Percentiles rank a stretch among this genome's conserved stretches.
phyloP scores from a whole-genome alignment of 768 basidiomycete genomes.

The Trametes sanguinea region DNA sequence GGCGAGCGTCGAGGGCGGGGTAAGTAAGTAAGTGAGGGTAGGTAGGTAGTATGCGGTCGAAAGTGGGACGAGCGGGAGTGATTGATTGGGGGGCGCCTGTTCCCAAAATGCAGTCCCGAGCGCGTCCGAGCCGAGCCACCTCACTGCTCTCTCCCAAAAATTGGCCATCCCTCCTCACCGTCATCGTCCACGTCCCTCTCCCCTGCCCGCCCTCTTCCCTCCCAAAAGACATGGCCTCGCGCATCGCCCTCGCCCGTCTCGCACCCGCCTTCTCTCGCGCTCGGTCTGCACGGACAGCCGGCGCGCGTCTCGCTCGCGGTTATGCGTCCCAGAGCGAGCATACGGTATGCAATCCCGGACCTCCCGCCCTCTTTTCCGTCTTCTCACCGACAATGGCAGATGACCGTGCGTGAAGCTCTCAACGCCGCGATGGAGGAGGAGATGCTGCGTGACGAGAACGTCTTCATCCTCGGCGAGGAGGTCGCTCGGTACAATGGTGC shows the following conservation, averaged over 20 bases:
- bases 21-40: constrained; percentile 1
- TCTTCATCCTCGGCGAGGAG: constrained; percentile 96
- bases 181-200: constrained; percentile 30
- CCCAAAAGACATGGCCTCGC: constrained; percentile 56
- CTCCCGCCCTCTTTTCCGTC: background rate
- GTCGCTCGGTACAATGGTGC: constrained; percentile 98
- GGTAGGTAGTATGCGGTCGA: constrained; percentile 8
- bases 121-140: constrained; percentile 25
- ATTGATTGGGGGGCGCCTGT: constrained; percentile 20
- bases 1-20: background rate
- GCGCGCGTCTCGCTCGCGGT: constrained; percentile 50
- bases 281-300: constrained; percentile 47
- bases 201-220: constrained; percentile 29
- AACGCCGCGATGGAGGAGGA: constrained; percentile 99
- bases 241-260: constrained; percentile 64
- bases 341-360: constrained; percentile 41
- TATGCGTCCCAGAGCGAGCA: constrained; percentile 65
- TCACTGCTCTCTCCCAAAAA: constrained; percentile 25
- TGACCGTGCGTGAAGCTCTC: constrained; percentile 98
- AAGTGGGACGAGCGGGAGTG: constrained; percentile 9
- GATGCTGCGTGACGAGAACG: constrained; percentile 93
- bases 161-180: constrained; percentile 21
- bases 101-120: constrained; percentile 24
- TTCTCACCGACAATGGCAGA: constrained; percentile 46
- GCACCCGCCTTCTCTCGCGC: constrained; percentile 48